These are phyloP conservation scores for Russula earlei DNA, from an alignment of 768 basidiomycete species.

Conservation along the genomic window DNA sequence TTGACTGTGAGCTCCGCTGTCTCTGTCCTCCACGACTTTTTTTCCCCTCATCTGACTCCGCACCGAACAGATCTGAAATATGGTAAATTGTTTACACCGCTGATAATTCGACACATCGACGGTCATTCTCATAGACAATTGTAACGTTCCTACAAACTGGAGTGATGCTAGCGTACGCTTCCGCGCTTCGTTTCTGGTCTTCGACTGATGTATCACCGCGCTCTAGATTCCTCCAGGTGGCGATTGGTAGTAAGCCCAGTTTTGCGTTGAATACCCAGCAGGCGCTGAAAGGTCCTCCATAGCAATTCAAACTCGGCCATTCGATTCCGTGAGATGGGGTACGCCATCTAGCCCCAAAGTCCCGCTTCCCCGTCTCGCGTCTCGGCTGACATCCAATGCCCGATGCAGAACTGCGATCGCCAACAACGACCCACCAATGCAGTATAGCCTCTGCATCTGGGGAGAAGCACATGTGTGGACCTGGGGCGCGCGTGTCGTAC, in stretches of 20 bases:
- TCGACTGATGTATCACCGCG: background rate
- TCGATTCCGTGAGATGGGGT: slow-evolving; percentile 49
- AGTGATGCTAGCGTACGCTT: slow-evolving; percentile 32
- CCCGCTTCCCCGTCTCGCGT: background rate
- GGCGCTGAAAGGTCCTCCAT: background rate
- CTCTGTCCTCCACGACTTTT: background rate
- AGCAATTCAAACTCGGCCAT: slow-evolving; percentile 52
- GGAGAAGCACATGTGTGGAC: slow-evolving; percentile 45
- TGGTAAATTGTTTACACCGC: slow-evolving; percentile 25
- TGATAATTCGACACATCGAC: background rate
- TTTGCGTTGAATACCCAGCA: background rate
- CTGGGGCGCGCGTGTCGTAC: slow-evolving; percentile 47
- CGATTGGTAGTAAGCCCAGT: slow-evolving; percentile 40
- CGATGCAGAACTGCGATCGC: slow-evolving; percentile 36
- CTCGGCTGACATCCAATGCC: background rate
- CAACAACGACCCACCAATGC: slow-evolving; percentile 35
- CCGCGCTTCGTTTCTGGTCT: background rate
- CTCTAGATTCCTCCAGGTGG: slow-evolving; percentile 29
- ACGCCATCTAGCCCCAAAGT: slow-evolving; percentile 17
- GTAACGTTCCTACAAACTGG: slow-evolving; percentile 45
- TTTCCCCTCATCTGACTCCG: background rate
- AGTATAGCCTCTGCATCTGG: slow-evolving; percentile 47
- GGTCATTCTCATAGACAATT: slow-evolving; percentile 34
- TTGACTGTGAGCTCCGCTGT: slow-evolving; percentile 32
- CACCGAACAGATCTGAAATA: slow-evolving; percentile 34